Base-by-base conservation (phyloP, 345 rosid species). In the Eucalyptus victrix region DNA sequence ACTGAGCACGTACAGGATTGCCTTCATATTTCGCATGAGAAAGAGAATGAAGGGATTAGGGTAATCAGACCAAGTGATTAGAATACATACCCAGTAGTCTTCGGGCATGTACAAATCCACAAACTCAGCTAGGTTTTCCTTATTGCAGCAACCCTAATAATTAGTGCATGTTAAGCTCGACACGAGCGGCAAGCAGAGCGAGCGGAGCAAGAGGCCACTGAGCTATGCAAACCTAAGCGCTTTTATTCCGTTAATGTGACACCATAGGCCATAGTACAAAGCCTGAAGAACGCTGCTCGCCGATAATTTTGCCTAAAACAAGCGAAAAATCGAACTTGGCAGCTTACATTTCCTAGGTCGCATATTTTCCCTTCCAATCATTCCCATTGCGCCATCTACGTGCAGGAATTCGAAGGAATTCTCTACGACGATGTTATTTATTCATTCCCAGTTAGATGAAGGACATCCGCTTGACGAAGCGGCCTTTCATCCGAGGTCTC, bases 401-500 rank as follows among this genome's bases (percentile, higher is more conserved):
- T 49, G 56, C 37, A 45, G 87, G 60, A 47, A 86, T 9, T n/a
- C 16, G 16, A 86, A 49, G 87, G 60, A n/a, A 86, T 30, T 86
- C 56, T 24, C 19, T 17, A 12, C 26, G 15, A 9, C 60, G 26
- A 40, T 21, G 47, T 37, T 76, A 40, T 37, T 21, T 10, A 23
- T 40, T 76, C 30, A 76, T 76, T 40, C 30, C 47, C 83, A 37
- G 6, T 40, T 37, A 76, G 83, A 37, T 37, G 87, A 86, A 45
- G 60, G 91, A 62, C 80, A 96, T 40, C 91, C 97, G 95, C 93
- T 97, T 97, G 30, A 97, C 96, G 87, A 97, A 97, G 89, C 99
- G 95, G 65, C 99, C 99, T 93, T 97, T 97, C 98, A 97, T 96
- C 88, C 99, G 88, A 9, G 99, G 99, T 94, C 98, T 95, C 90